A percentile compares a stretch with the other conserved stretches of the same genome.
Evolutionary conservation across 371 early-diverging fungal genomes (phyloP).

Genomic region (Parasitella parasitica): DNA sequence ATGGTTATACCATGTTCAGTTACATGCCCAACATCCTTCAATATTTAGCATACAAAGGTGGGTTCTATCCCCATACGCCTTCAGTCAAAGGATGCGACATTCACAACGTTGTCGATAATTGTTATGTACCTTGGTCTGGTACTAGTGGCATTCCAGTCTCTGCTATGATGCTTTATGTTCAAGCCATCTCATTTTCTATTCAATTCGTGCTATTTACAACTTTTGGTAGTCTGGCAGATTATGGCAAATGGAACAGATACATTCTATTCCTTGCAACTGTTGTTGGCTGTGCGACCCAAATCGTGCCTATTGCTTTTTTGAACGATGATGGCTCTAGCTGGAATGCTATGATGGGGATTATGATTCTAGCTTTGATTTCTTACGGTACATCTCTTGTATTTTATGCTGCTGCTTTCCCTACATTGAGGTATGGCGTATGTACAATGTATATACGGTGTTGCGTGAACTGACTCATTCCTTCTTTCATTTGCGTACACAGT

Average conservation of each 20-base stretch:
- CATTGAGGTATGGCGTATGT: slow-evolving; percentile 27
- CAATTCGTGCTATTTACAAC: slow-evolving; percentile 49
- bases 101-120: slow-evolving; percentile 24
- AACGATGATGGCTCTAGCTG: slow-evolving; percentile 45
- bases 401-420: slow-evolving; percentile 52
- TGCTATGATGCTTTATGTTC: slow-evolving; percentile 49
- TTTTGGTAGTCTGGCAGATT: slow-evolving; percentile 50
- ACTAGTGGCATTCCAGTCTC: slow-evolving; percentile 38
- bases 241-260: slow-evolving; percentile 46
- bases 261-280: slow-evolving; percentile 42
- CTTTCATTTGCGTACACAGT: too few relatives aligned
- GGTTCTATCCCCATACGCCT: slow-evolving; percentile 36
- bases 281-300: slow-evolving; percentile 43
- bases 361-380: slow-evolving; percentile 37
- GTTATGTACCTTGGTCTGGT: slow-evolving; percentile 37
- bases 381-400: slow-evolving; percentile 53
- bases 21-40: slow-evolving; percentile 52
- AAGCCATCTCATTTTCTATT: slow-evolving; percentile 47
- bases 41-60: slow-evolving; percentile 41
- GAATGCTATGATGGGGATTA: slow-evolving; percentile 49
- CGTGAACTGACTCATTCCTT: neutral
- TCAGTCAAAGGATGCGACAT: slow-evolving; percentile 33
- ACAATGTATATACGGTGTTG: neutral
- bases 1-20: slow-evolving; percentile 46
- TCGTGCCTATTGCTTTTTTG: slow-evolving; percentile 38